Base-by-base conservation (phyloP, 257 asterid genomes). In the Rubia yunnanensis region DNA sequence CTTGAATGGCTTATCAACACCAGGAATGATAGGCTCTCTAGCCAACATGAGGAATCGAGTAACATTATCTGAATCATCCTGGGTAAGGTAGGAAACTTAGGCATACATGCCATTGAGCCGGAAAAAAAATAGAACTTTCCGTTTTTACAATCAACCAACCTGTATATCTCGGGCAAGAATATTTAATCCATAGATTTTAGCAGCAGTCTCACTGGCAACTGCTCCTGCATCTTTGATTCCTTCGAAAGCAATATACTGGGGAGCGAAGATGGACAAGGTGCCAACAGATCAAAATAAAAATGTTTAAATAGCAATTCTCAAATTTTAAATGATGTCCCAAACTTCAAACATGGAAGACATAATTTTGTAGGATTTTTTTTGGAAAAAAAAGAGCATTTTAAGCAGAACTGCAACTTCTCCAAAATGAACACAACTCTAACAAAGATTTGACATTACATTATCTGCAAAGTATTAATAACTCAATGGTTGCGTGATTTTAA, bases 41-140 rank as follows among this genome's bases (percentile, higher is more conserved):
- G 98, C 99, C 75, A 94, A 79, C 88, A 94, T 88, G 62, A 94
- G 91, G 80, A 94, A 94, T 46, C 99, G 95, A 80, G 99, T 94
- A 63, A 94, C 86, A 22, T 94, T 94, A 81, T 86, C 91, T 52
- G 95, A 82, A 79, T 88, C 96, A 78, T 90, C 99, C 98, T 94
- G 88, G 68, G 79, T 76, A 52, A 64, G 6, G 39, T 27, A 73
- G 52, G 22, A 69, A 48, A 74, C 27, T 54, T 57, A 74, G 66
- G 38, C 70, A 48, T 24, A 14, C 48, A 32, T 13, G 18, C 23
- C 39, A 65, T 57, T 26, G 26, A 6, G 1, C 39, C 14, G 11
- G 35, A 10, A 27, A 23, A 14, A 15, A 44, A 1, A n/a, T 6
- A 59, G 23, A 23, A 26, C 4, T 58, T 24, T 30, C 52, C 34